phyloP scores from a whole-genome alignment of 192 early-diverging fungal species.

The Physocladia obscura region DNA sequence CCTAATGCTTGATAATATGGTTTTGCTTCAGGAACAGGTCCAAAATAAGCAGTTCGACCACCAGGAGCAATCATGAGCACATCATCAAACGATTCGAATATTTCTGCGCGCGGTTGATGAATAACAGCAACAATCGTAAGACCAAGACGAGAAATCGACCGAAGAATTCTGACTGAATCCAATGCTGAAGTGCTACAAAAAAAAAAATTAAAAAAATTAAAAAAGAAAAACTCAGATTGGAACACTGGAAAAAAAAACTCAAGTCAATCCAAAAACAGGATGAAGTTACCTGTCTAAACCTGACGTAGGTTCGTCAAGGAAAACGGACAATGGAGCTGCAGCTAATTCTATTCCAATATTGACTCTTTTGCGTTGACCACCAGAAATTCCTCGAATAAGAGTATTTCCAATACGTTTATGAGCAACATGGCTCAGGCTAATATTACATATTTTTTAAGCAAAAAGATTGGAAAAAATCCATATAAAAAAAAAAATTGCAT shows the following conservation, averaged over 20 bases:
- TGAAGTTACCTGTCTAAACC: constrained; percentile 70
- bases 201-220: too few relatives aligned
- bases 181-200: constrained; percentile 62
- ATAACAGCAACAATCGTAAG: constrained; percentile 74
- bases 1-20: constrained; percentile 43
- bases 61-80: constrained; percentile 76
- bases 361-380: constrained; percentile 82
- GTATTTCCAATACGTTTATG: constrained; percentile 64
- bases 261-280: too few relatives aligned
- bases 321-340: constrained; percentile 76
- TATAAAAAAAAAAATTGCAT: constrained; percentile 58
- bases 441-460: too few relatives aligned
- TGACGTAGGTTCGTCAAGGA: constrained; percentile 85
- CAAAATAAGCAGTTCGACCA: constrained; percentile 78
- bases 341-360: constrained; percentile 85
- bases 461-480: not conserved
- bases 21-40: constrained; percentile 31
- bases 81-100: constrained; percentile 87
- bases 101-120: constrained; percentile 78
- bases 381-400: constrained; percentile 73
- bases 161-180: constrained; percentile 52
- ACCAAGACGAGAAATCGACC: constrained; percentile 54
- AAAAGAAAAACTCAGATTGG: too few relatives aligned
- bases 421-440: constrained; percentile 31
- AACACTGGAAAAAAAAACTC: too few relatives aligned